These are phyloP conservation scores for Hanseniaspora meyeri DNA, from an alignment of 805 yeast species.

Conservation along the genomic window DNA sequence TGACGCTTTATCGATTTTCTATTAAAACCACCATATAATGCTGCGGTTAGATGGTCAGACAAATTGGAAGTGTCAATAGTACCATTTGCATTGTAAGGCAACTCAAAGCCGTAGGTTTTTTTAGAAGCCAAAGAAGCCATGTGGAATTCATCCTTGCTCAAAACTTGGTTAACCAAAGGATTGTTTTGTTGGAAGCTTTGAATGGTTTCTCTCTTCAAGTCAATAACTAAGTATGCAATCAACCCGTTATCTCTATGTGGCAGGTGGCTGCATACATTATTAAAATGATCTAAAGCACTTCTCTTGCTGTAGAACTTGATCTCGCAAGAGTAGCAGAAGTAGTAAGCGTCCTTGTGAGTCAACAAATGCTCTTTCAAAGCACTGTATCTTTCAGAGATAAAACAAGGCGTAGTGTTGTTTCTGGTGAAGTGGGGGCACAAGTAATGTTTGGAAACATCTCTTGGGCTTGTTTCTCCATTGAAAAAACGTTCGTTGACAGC, in stretches of 20 bases:
- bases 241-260: not conserved
- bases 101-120: not conserved
- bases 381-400: slow-evolving; percentile 9
- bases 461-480: not conserved
- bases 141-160: slow-evolving; percentile 2
- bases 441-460: slow-evolving; percentile 5
- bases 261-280: not conserved
- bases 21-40: not conserved
- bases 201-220: not conserved
- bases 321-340: not conserved
- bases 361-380: slow-evolving; percentile 11
- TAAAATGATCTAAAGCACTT: not conserved
- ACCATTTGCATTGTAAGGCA: slow-evolving; percentile 1
- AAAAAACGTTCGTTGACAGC: slow-evolving; percentile 6
- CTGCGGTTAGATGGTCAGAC: not conserved
- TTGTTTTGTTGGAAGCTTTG: not conserved
- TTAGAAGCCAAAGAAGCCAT: slow-evolving; percentile 3
- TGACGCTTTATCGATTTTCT: not conserved
- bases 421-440: slow-evolving; percentile 7
- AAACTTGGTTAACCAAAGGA: not conserved
- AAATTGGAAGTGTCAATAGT: not conserved
- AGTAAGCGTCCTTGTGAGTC: slow-evolving; percentile 1
- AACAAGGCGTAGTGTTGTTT: slow-evolving; percentile 4
- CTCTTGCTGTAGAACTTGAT: not conserved
- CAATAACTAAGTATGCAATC: not conserved